Evolutionary conservation across 331 rosid genomes (phyloP).

Genomic region (Acacia concinna): DNA sequence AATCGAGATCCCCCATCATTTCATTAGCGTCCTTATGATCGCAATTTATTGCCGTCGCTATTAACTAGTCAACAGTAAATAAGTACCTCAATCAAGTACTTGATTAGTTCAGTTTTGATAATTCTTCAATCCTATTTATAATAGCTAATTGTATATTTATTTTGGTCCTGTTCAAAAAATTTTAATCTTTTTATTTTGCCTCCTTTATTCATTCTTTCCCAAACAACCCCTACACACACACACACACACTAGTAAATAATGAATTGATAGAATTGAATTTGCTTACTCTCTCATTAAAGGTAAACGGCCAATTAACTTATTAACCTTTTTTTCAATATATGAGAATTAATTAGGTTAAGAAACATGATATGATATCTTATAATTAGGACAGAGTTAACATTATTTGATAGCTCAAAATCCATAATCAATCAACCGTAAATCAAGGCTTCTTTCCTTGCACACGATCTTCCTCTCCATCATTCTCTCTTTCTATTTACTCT

Average conservation of each 20-base stretch:
- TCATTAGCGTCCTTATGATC: background rate
- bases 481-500: too few relatives aligned
- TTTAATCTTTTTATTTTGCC: too few relatives aligned
- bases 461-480: too few relatives aligned
- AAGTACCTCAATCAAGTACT: too few relatives aligned
- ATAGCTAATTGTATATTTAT: too few relatives aligned
- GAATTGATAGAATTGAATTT: background rate
- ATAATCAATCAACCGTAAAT: background rate
- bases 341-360: background rate
- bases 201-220: background rate
- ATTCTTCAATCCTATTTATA: background rate
- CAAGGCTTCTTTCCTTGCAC: too few relatives aligned
- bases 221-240: background rate
- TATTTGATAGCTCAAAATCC: background rate
- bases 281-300: background rate
- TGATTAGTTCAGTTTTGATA: too few relatives aligned
- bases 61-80: too few relatives aligned
- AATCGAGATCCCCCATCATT: background rate
- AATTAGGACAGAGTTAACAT: background rate
- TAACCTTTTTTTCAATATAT: too few relatives aligned
- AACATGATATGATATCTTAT: background rate
- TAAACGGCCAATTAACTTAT: background rate
- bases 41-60: too few relatives aligned
- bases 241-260: background rate
- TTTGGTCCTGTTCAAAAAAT: too few relatives aligned